Percentiles rank a stretch among this genome's conserved stretches.
phyloP scores from a whole-genome alignment of 306 rosid genomes.

The Acmispon strigosus region DNA sequence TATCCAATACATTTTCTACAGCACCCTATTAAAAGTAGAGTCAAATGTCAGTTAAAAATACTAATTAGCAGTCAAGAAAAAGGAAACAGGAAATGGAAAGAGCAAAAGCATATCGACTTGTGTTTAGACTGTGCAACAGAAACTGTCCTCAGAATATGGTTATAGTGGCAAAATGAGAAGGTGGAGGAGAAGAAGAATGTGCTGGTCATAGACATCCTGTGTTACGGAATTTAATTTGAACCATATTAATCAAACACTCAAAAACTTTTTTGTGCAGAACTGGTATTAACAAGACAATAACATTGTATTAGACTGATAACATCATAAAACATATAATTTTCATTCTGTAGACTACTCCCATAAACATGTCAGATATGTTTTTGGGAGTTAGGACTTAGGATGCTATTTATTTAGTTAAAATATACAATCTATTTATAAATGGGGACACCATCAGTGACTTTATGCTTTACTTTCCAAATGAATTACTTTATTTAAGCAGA shows the following conservation, averaged over 20 bases:
- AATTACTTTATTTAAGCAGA: background rate
- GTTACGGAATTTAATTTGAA: background rate
- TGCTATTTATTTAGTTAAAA: background rate
- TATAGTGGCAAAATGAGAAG: background rate
- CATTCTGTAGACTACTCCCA: background rate
- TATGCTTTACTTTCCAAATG: background rate
- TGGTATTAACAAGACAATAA: background rate
- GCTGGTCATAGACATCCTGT: background rate
- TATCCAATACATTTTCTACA: constrained; percentile 69
- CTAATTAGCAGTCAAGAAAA: background rate
- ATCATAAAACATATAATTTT: background rate
- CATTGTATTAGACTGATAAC: background rate
- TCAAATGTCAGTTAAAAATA: constrained; percentile 10
- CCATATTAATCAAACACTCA: background rate
- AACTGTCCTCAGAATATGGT: background rate
- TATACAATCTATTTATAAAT: background rate
- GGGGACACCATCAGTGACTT: background rate
- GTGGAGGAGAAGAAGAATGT: background rate
- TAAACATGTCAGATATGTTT: background rate
- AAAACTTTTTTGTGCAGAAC: background rate
- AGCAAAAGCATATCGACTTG: background rate
- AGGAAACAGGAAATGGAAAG: background rate
- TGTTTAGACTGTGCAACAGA: background rate
- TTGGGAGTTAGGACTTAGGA: background rate
- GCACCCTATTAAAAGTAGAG: constrained; percentile 66